Evolutionary conservation across 2,329 filamentous ascomycete genomes (phyloP), one percentile per base, ranked within the genome.

Genomic region (Magnaporthiopsis poae): DNA sequence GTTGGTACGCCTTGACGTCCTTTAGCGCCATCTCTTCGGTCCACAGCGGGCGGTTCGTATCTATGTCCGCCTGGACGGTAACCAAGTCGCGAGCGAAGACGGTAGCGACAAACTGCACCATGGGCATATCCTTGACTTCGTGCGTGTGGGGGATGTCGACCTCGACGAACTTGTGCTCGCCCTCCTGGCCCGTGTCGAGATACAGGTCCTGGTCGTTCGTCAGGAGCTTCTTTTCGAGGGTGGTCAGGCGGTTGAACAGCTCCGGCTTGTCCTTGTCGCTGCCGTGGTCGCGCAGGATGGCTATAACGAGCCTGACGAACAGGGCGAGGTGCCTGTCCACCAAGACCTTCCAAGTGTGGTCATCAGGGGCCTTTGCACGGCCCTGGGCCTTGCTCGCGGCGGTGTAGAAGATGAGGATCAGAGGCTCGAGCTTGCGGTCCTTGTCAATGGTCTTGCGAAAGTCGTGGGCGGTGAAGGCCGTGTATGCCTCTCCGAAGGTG

Each of bases 351-450:
- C 92, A 97, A 65, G 86, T 86, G 75, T 96, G 92, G 76, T 98
- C 94, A 62, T 90, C 90, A 0, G 87, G 83, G 0, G 85, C 78
- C 76, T 90, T 90, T 65, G 89, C 85, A 75, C 91, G 71, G 72
- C 91, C 76, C 73, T 96, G 84, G 69, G 96, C 93, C 76, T 96
- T 96, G 62, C 92, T 96, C 8, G 95, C 93, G 69, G 91, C 90
- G 1, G 93, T 96, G 78, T 96, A 98, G 81, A 99, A 98, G 70
- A 98, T 97, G 71, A 99, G 83, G 65, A 99, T 87, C 65, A 98
- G 80, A 69, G 96, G 93, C 77, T 99, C 95, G 29, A 96, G 89
- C 73, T 94, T 89, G 69, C 94, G 86, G 76, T 97, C 94, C 78
- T 96, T 96, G 74, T 97, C 92, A 81, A 97, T 92, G 68, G 88